Evolutionary conservation across 495 filamentous ascomycete species (phyloP).

Genomic region (Letharia lupina): DNA sequence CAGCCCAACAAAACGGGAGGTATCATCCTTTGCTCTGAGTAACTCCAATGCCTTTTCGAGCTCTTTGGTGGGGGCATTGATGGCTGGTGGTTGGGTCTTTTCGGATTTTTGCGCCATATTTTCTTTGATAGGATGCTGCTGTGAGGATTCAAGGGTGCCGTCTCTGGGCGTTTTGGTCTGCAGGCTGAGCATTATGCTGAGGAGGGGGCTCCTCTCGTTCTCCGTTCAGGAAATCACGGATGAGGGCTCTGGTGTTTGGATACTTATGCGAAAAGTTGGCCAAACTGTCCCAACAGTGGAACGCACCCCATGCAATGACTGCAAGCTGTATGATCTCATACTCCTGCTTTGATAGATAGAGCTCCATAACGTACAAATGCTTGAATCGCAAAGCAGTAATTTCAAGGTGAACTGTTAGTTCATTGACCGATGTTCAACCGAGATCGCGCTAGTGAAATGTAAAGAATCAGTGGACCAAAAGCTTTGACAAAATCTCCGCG

Average conservation of each 20-base stretch:
- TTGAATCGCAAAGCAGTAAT: too few species aligned
- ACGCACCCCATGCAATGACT: constrained; percentile 9
- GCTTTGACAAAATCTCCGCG: background rate
- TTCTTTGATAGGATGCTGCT: background rate
- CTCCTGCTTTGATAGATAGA: constrained; percentile 18
- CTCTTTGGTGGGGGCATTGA: constrained; percentile 6
- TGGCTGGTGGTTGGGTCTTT: background rate
- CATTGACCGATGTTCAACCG: background rate
- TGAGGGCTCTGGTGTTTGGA: background rate
- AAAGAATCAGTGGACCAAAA: background rate
- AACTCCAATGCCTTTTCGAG: constrained; percentile 13
- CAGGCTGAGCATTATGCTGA: background rate
- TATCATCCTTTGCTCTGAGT: constrained; percentile 51
- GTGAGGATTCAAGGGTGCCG: background rate
- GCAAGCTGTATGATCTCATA: constrained; percentile 14
- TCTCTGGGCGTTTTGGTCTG: background rate
- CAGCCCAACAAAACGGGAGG: constrained; percentile 57
- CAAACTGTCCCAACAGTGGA: constrained; percentile 9
- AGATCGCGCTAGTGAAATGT: constrained; percentile 9
- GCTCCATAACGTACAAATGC: constrained; percentile 4
- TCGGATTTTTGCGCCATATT: background rate
- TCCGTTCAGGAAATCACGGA: constrained; percentile 3
- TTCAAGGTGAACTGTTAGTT: background rate
- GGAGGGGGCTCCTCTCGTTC: constrained; percentile 3
- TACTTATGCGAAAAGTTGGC: background rate